These are phyloP conservation scores for Neonectria magnoliae DNA, from an alignment of 2,329 filamentous ascomycete species.

Conservation along the genomic window DNA sequence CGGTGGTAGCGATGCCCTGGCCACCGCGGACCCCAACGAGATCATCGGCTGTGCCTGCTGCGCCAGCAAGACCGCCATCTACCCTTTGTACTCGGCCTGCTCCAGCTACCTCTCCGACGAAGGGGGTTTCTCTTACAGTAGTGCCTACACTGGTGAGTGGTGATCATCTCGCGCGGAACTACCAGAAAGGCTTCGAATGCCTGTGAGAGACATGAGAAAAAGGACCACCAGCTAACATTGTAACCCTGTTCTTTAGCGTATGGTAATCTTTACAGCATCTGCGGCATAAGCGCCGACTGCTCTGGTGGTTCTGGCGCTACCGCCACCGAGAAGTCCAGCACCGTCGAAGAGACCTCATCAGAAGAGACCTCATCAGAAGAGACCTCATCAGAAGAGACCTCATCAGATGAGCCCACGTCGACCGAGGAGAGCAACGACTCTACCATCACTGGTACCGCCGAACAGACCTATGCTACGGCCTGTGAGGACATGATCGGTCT, in stretches of 20 bases:
- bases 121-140: conserved; percentile 29
- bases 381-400: conserved; percentile 10
- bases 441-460: conserved; percentile 25
- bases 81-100: conserved; percentile 43
- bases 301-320: conserved; percentile 3
- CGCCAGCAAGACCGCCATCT: conserved; percentile 29
- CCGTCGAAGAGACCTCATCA: conserved; percentile 1
- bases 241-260: conserved; percentile 32
- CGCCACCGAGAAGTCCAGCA: background rate
- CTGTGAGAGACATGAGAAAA: background rate
- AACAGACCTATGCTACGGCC: conserved; percentile 36
- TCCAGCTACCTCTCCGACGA: conserved; percentile 42
- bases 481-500: conserved; percentile 43
- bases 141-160: conserved; percentile 41
- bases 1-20: conserved; percentile 38
- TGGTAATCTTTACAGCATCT: conserved; percentile 40
- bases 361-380: conserved; percentile 21
- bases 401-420: conserved; percentile 19
- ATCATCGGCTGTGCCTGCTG: conserved; percentile 46
- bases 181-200: background rate
- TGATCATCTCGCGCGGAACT: background rate
- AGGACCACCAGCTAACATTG: conserved; percentile 22
- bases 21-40: conserved; percentile 35
- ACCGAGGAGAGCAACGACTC: conserved; percentile 5
- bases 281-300: conserved; percentile 29